A percentile compares a stretch with the other conserved stretches of the same genome.
phyloP scores from a whole-genome alignment of 1,284 basidiomycete genomes.

The Ceratobasidium sp. region DNA sequence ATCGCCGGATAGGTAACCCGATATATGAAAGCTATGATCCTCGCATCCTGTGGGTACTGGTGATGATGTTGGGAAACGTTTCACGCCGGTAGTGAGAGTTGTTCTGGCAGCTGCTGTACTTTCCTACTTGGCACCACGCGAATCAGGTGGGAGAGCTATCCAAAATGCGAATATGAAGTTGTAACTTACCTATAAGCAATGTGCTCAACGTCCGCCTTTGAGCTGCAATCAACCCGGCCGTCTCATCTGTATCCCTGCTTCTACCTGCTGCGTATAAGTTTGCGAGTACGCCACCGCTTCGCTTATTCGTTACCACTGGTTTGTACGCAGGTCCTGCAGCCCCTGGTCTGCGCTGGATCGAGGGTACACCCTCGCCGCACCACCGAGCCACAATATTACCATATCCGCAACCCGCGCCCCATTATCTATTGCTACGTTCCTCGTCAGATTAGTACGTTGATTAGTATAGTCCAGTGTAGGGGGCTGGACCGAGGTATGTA shows the following conservation, averaged over 20 bases:
- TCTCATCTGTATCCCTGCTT: neutral
- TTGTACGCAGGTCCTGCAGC: neutral
- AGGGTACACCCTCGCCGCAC: neutral
- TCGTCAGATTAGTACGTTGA: neutral
- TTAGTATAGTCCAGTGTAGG: neutral
- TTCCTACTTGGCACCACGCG: neutral
- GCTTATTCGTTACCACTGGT: neutral
- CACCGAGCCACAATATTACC: neutral
- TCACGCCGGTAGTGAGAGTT: neutral
- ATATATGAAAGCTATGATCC: neutral
- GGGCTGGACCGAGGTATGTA: neutral
- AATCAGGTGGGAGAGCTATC: neutral
- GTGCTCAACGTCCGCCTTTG: neutral
- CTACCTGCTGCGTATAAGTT: neutral
- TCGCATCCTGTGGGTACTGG: conserved; percentile 9
- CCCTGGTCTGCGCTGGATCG: neutral
- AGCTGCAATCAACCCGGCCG: neutral
- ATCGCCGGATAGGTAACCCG: neutral
- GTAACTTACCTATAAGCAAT: neutral
- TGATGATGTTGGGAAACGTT: neutral
- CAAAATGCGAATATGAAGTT: neutral
- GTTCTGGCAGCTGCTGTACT: neutral
- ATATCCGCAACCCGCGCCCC: conserved; percentile 19
- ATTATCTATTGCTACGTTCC: conserved; percentile 12
- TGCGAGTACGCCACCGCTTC: neutral